phyloP scores from a whole-genome alignment of 306 rosid species.

The Glycine soja region DNA sequence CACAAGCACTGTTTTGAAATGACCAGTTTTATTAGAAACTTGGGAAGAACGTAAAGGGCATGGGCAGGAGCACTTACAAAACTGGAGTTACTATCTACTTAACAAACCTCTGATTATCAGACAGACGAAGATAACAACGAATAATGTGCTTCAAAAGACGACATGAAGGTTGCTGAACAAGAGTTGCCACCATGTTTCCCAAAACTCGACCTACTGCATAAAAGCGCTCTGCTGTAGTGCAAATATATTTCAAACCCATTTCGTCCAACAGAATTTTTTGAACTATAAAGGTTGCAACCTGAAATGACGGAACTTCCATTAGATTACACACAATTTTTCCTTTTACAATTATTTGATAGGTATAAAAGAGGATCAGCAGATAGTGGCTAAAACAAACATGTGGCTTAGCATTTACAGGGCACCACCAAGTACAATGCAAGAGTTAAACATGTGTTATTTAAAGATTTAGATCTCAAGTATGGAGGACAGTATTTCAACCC shows the following conservation, averaged over 20 bases:
- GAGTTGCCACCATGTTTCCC: conserved; percentile 42
- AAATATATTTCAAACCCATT: conserved; percentile 77
- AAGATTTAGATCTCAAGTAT: background rate
- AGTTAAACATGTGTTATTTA: background rate
- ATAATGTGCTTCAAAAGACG: conserved; percentile 77
- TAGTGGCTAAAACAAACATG: conserved; percentile 24
- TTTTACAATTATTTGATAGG: background rate
- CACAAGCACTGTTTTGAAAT: conserved; percentile 65
- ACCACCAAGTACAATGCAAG: background rate
- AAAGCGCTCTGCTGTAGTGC: conserved; percentile 76
- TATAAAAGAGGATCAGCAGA: conserved; percentile 22
- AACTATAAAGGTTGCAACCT: conserved; percentile 84
- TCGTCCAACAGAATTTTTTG: conserved; percentile 79
- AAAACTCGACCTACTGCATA: conserved; percentile 72
- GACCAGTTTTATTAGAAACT: background rate
- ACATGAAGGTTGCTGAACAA: conserved; percentile 73
- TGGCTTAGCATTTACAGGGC: conserved; percentile 17
- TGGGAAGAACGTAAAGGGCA: background rate
- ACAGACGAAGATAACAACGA: conserved; percentile 75
- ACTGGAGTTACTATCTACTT: background rate
- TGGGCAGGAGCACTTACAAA: background rate
- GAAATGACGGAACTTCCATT: conserved; percentile 31
- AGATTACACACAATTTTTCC: conserved; percentile 43
- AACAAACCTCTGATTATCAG: conserved; percentile 70
- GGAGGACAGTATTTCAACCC: background rate